Conservation (phyloP, 2,329 filamentous ascomycete species). For the Colletotrichum acutatum region DNA sequence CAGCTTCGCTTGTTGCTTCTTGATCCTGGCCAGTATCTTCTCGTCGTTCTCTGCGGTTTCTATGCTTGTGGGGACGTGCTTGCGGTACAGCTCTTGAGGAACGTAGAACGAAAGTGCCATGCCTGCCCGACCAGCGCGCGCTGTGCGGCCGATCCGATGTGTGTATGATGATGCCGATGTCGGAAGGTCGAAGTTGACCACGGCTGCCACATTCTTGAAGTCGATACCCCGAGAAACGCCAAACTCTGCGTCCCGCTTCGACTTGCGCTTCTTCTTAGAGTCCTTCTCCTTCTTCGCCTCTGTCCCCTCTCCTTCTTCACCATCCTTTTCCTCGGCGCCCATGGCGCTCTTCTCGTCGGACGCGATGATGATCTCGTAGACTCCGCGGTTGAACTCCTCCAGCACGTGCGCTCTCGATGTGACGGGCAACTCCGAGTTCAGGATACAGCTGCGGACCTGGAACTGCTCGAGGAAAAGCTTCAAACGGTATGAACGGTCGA, state of each 20-base stretch:
- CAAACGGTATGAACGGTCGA: conserved; percentile 88
- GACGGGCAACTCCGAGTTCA: conserved; percentile 94
- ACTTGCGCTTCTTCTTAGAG: conserved; percentile 67
- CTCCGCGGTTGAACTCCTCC: conserved; percentile 94
- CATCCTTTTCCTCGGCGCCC: conserved; percentile 67
- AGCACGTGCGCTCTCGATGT: conserved; percentile 95
- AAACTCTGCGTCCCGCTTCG: conserved; percentile 83
- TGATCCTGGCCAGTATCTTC: conserved; percentile 82
- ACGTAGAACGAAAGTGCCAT: conserved; percentile 98
- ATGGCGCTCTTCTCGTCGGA: conserved; percentile 91
- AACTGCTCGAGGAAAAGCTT: conserved; percentile 98
- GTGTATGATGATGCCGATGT: conserved; percentile 90
- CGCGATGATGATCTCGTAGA: conserved; percentile 98
- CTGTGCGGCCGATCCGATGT: conserved; percentile 95
- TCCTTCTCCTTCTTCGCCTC: conserved; percentile 50
- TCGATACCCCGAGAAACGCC: conserved; percentile 87
- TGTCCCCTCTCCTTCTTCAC: conserved; percentile 50
- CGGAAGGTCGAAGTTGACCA: conserved; percentile 97
- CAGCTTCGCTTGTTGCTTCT: conserved; percentile 80
- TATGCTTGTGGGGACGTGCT: conserved; percentile 88
- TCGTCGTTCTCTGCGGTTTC: conserved; percentile 85
- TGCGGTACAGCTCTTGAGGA: conserved; percentile 82
- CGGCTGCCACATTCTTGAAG: conserved; percentile 93
- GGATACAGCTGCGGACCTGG: conserved; percentile 89
- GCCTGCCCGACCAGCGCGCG: conserved; percentile 88